Percentiles rank a stretch among this genome's conserved stretches.
Evolutionary conservation across 805 yeast species (phyloP).

Genomic region (Cyberlindnera euphorbiae): DNA sequence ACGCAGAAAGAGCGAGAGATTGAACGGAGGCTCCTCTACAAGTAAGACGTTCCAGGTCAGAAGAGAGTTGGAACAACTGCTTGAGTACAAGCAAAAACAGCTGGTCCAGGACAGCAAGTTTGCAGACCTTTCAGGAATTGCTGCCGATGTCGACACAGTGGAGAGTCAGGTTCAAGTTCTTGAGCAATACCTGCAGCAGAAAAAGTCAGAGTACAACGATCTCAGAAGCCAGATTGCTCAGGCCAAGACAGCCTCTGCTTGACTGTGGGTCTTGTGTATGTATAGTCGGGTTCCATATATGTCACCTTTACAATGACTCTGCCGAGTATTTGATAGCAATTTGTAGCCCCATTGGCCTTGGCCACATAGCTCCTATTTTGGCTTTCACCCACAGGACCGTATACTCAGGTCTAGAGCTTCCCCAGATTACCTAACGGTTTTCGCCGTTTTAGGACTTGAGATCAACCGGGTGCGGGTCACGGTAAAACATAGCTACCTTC

Average conservation of each 20-base stretch:
- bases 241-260: slow-evolving; percentile 10
- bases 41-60: slow-evolving; percentile 33
- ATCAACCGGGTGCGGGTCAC: too few species aligned
- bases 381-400: too few species aligned
- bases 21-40: slow-evolving; percentile 16
- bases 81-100: slow-evolving; percentile 69
- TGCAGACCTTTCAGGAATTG: slow-evolving; percentile 44
- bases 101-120: slow-evolving; percentile 34
- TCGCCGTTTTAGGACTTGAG: too few species aligned
- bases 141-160: slow-evolving; percentile 60
- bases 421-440: too few species aligned
- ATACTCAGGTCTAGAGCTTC: too few species aligned
- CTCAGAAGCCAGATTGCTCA: slow-evolving; percentile 40
- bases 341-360: too few species aligned
- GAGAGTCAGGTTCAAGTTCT: slow-evolving; percentile 72
- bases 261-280: too few species aligned
- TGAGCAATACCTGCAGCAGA: slow-evolving; percentile 59
- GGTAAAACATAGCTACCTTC: too few species aligned
- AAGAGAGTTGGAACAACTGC: slow-evolving; percentile 75
- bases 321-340: too few species aligned
- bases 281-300: too few species aligned
- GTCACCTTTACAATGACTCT: too few species aligned
- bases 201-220: slow-evolving; percentile 53
- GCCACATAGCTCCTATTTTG: too few species aligned
- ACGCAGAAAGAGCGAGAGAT: slow-evolving; percentile 30